These are phyloP conservation scores for Yarrowia sp. DNA, from an alignment of 805 yeast species.

Conservation along the genomic window DNA sequence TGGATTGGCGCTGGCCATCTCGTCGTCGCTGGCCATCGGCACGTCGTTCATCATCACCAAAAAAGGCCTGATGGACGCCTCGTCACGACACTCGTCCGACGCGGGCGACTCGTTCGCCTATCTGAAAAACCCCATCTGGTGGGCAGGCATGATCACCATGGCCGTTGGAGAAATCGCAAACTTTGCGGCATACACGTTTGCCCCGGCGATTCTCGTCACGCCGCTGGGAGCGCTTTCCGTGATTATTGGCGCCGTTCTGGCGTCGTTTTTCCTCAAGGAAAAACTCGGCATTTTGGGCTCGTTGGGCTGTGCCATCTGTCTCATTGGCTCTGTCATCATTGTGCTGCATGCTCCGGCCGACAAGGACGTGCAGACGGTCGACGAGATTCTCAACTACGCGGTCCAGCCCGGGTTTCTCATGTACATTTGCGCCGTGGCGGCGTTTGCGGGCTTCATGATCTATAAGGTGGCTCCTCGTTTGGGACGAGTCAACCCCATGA, in stretches of 20 bases:
- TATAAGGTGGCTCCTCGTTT: slow-evolving; percentile 76
- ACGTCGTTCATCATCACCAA: slow-evolving; percentile 86
- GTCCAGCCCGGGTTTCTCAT: slow-evolving; percentile 66
- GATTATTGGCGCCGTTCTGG: slow-evolving; percentile 86
- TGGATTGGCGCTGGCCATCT: slow-evolving; percentile 82
- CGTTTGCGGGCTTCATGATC: slow-evolving; percentile 72
- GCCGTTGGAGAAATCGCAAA: slow-evolving; percentile 89
- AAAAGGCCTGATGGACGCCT: slow-evolving; percentile 73
- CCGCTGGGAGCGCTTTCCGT: slow-evolving; percentile 90
- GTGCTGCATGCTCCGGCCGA: slow-evolving; percentile 94
- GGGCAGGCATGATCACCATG: slow-evolving; percentile 88
- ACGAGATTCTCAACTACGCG: slow-evolving; percentile 79
- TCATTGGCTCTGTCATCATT: slow-evolving; percentile 82
- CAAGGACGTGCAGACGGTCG: slow-evolving; percentile 81
- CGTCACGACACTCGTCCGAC: slow-evolving; percentile 52
- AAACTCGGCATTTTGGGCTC: slow-evolving; percentile 84
- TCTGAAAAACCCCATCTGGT: slow-evolving; percentile 83
- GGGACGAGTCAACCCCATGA: slow-evolving; percentile 80
- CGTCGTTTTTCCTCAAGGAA: slow-evolving; percentile 78
- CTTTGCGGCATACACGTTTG: slow-evolving; percentile 92
- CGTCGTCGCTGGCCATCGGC: slow-evolving; percentile 86
- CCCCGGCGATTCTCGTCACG: slow-evolving; percentile 88
- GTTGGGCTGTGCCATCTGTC: slow-evolving; percentile 89
- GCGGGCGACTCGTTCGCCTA: slow-evolving; percentile 75
- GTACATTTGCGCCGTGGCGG: slow-evolving; percentile 59